These are phyloP conservation scores for Lactarius psammicola DNA, from an alignment of 768 basidiomycete genomes.

Conservation along the genomic window DNA sequence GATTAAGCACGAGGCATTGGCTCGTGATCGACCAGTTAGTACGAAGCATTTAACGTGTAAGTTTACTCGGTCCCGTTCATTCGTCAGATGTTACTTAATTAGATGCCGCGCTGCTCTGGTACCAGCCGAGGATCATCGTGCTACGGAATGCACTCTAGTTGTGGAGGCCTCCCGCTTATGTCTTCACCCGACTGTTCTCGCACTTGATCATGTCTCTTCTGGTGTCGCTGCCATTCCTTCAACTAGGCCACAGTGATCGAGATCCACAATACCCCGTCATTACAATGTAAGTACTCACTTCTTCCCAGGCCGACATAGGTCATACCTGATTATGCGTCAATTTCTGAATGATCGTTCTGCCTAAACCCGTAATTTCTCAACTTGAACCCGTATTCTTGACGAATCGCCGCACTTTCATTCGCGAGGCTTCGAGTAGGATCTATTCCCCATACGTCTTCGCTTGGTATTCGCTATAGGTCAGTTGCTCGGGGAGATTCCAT, in stretches of 20 bases:
- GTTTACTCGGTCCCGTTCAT: neutral
- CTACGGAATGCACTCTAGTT: slow-evolving; percentile 68
- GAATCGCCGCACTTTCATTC: slow-evolving; percentile 47
- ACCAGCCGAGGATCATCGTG: slow-evolving; percentile 70
- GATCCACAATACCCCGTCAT: slow-evolving; percentile 83
- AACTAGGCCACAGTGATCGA: slow-evolving; percentile 60
- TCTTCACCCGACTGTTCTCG: slow-evolving; percentile 79
- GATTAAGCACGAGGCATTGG: slow-evolving; percentile 38
- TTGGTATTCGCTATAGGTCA: slow-evolving; percentile 86
- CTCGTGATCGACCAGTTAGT: neutral
- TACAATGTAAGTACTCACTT: slow-evolving; percentile 45
- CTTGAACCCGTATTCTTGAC: slow-evolving; percentile 82
- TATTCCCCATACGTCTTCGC: slow-evolving; percentile 83
- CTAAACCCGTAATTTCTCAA: slow-evolving; percentile 76
- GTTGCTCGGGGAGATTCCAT: slow-evolving; percentile 79
- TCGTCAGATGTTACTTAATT: neutral
- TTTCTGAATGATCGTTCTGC: slow-evolving; percentile 65
- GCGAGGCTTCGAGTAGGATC: slow-evolving; percentile 80
- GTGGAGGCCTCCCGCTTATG: slow-evolving; percentile 85
- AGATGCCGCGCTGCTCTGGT: slow-evolving; percentile 57
- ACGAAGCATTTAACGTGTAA: slow-evolving; percentile 17
- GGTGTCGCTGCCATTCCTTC: slow-evolving; percentile 78
- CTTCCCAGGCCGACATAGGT: no score
- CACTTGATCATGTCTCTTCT: slow-evolving; percentile 68
- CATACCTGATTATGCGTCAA: slow-evolving; percentile 11